These are phyloP conservation scores for Salix caprea DNA, from an alignment of 345 rosid species.

Conservation along the genomic window DNA sequence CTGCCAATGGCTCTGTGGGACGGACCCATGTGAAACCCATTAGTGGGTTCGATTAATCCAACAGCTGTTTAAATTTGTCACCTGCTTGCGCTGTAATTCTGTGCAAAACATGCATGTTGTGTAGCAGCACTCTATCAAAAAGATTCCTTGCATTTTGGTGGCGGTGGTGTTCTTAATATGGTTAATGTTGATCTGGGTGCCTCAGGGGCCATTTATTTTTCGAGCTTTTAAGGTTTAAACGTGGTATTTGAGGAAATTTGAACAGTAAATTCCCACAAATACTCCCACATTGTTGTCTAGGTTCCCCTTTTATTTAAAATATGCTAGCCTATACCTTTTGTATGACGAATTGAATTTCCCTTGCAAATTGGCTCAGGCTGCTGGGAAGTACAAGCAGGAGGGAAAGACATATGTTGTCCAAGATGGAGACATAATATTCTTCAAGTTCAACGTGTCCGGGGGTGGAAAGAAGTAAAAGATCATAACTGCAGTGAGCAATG, in stretches of 20 bases:
- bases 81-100: no score
- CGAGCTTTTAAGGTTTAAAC: no score
- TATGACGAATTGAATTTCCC: not conserved
- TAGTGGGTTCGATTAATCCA: no score
- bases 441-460: constrained; percentile 95
- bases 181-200: not conserved
- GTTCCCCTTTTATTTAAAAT: not conserved
- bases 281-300: not conserved
- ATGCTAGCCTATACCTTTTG: not conserved
- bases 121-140: no score
- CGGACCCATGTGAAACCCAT: no score
- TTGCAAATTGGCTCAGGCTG: constrained; percentile 48
- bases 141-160: not conserved
- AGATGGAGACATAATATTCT: constrained; percentile 88
- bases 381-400: constrained; percentile 87
- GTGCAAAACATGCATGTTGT: no score
- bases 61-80: no score
- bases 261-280: no score
- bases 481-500: not conserved
- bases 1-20: no score
- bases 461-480: constrained; percentile 95
- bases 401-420: constrained; percentile 94
- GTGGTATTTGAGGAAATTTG: no score
- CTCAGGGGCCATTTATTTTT: not conserved
- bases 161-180: not conserved